Conservation (phyloP, 1,139 yeast species). For the Hanseniaspora uvarum region DNA sequence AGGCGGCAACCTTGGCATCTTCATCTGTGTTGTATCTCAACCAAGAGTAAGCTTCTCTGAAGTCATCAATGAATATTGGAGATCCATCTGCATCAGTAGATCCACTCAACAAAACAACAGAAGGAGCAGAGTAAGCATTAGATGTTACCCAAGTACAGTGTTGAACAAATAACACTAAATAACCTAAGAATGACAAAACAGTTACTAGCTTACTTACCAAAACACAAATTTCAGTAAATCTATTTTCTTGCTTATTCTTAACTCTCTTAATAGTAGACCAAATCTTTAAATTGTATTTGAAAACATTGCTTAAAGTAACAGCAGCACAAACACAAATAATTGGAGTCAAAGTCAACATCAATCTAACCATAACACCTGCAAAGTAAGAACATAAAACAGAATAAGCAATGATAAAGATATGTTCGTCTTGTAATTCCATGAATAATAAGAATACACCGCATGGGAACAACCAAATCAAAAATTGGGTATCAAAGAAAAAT, state of each 20-base stretch:
- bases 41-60: constrained; percentile 99
- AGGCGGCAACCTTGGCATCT: constrained; percentile 91
- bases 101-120: constrained; percentile 82
- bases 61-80: constrained; percentile 80
- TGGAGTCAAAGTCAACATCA: constrained; percentile 94
- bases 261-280: constrained; percentile 21
- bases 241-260: constrained; percentile 17
- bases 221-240: constrained; percentile 23
- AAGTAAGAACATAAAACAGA: constrained; percentile 88
- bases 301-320: constrained; percentile 70
- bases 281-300: constrained; percentile 73
- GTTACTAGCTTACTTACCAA: constrained; percentile 48
- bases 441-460: constrained; percentile 87
- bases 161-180: constrained; percentile 71
- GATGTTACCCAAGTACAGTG: constrained; percentile 98
- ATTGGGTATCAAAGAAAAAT: constrained; percentile 84
- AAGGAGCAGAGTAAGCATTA: constrained; percentile 92
- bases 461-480: constrained; percentile 96
- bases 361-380: constrained; percentile 98
- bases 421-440: constrained; percentile 84
- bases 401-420: constrained; percentile 82
- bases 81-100: constrained; percentile 65
- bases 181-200: constrained; percentile 58
- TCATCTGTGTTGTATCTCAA: constrained; percentile 94
- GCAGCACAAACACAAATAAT: constrained; percentile 88